phyloP scores from a whole-genome alignment of 2,329 filamentous ascomycete genomes.

The Trichophyton benhamiae region DNA sequence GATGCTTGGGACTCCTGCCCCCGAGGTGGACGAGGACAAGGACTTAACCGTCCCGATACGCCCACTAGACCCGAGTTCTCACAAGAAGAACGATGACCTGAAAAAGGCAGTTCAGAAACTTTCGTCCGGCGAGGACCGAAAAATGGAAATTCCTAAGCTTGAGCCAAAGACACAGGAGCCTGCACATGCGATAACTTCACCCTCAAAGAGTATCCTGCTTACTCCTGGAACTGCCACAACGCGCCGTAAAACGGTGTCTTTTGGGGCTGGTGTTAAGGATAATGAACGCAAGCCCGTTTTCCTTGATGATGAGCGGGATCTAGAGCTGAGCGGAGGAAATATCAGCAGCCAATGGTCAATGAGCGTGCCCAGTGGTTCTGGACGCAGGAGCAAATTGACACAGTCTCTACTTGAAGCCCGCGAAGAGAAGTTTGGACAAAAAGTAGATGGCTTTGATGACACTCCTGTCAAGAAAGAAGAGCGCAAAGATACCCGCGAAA shows the following conservation, averaged over 20 bases:
- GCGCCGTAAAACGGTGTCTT: slow-evolving; percentile 49
- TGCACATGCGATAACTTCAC: slow-evolving; percentile 32
- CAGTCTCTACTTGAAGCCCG: slow-evolving; percentile 30
- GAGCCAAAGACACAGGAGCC: slow-evolving; percentile 10
- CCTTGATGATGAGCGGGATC: slow-evolving; percentile 31
- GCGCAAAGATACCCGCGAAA: slow-evolving; percentile 10
- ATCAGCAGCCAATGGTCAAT: slow-evolving; percentile 26
- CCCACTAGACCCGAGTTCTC: slow-evolving; percentile 9
- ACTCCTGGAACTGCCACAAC: slow-evolving; percentile 48
- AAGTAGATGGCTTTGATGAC: slow-evolving; percentile 19
- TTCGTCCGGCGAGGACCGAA: slow-evolving; percentile 6
- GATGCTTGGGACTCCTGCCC: slow-evolving; percentile 44
- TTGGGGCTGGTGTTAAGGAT: slow-evolving; percentile 45
- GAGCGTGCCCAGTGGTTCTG: slow-evolving; percentile 1
- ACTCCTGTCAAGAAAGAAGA: slow-evolving; percentile 13
- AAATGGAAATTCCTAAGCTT: slow-evolving; percentile 5
- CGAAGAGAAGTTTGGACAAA: slow-evolving; percentile 15
- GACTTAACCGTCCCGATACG: slow-evolving; percentile 14
- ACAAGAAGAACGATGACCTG: slow-evolving; percentile 5
- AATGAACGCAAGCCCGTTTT: slow-evolving; percentile 42
- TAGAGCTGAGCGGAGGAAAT: slow-evolving; percentile 35
- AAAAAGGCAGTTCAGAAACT: slow-evolving; percentile 14
- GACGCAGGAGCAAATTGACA: slow-evolving; percentile 28
- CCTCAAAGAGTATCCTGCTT: slow-evolving; percentile 52
- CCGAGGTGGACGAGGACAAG: slow-evolving; percentile 37